These are phyloP conservation scores for Phascolomyces articulosus DNA, from an alignment of 371 early-diverging fungal genomes.

Conservation along the genomic window DNA sequence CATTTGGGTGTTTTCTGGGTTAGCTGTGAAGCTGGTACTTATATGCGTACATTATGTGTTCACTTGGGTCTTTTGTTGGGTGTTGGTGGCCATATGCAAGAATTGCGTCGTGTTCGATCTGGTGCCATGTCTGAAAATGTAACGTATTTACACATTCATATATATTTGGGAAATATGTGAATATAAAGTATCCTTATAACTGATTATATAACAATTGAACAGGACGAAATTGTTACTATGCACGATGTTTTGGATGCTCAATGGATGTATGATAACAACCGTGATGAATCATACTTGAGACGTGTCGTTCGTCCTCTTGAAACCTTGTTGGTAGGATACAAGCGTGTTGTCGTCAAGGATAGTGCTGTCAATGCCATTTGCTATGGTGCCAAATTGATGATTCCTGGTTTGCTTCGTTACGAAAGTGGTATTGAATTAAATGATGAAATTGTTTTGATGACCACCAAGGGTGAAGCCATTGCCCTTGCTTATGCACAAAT, in stretches of 20 bases:
- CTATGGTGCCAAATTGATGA: slow-evolving; percentile 99
- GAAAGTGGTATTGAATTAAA: slow-evolving; percentile 96
- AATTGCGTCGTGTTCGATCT: slow-evolving; percentile 98
- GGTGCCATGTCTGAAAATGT: slow-evolving; percentile 92
- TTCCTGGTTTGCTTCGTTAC: slow-evolving; percentile 97
- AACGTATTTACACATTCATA: slow-evolving; percentile 17
- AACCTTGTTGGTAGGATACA: slow-evolving; percentile 93
- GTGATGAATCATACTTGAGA: slow-evolving; percentile 91
- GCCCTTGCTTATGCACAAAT: slow-evolving; percentile 97
- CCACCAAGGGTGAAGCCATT: slow-evolving; percentile 99
- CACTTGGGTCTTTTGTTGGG: slow-evolving; percentile 98
- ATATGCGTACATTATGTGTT: slow-evolving; percentile 99
- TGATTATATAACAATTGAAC: slow-evolving; percentile 24
- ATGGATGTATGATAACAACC: slow-evolving; percentile 96
- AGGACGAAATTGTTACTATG: slow-evolving; percentile 96
- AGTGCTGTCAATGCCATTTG: slow-evolving; percentile 99
- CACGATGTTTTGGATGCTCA: slow-evolving; percentile 99
- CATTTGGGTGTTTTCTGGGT: slow-evolving; percentile 98
- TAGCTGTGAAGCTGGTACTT: slow-evolving; percentile 99
- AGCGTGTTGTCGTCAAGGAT: slow-evolving; percentile 99
- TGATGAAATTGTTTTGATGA: slow-evolving; percentile 98
- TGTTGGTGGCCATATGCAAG: slow-evolving; percentile 99
- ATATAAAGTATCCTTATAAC: no score
- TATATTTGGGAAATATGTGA: no score
- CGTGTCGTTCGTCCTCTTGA: slow-evolving; percentile 97